Percentiles rank a stretch among this genome's conserved stretches.
These are phyloP conservation scores for Alternaria sp. DNA, from an alignment of 2,329 filamentous ascomycete species.

Conservation along the genomic window DNA sequence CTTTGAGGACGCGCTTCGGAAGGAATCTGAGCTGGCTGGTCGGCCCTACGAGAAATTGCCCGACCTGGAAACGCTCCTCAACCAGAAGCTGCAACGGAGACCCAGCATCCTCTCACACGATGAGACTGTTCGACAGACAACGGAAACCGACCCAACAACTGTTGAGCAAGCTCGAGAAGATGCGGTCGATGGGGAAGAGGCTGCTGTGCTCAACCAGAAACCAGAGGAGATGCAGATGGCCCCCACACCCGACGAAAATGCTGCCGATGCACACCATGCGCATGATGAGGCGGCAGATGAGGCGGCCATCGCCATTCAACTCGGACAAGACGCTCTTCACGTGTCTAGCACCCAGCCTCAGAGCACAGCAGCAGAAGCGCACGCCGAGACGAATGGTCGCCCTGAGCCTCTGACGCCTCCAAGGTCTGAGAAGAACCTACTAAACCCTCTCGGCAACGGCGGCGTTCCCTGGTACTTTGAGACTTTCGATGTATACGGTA, in stretches of 20 bases:
- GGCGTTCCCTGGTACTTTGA: constrained; percentile 90
- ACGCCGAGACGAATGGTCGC: constrained; percentile 27
- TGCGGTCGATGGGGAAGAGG: constrained; percentile 22
- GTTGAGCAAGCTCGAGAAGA: constrained; percentile 24
- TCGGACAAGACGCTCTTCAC: constrained; percentile 42
- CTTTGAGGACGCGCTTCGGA: constrained; percentile 76
- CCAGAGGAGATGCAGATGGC: constrained; percentile 40
- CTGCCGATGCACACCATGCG: constrained; percentile 38
- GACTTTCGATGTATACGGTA: constrained; percentile 79
- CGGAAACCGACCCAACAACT: constrained; percentile 27
- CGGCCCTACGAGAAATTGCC: constrained; percentile 75
- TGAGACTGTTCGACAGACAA: constrained; percentile 34
- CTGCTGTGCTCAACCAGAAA: constrained; percentile 28
- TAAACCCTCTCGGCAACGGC: constrained; percentile 62
- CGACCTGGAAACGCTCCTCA: constrained; percentile 77
- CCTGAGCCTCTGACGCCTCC: constrained; percentile 70
- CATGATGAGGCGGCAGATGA: constrained; percentile 50
- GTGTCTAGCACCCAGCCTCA: constrained; percentile 25
- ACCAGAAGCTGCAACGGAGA: constrained; percentile 67
- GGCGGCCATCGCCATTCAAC: constrained; percentile 48
- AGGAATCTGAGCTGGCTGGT: constrained; percentile 81
- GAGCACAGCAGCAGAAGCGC: constrained; percentile 34
- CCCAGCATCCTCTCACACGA: constrained; percentile 49
- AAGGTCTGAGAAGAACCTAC: constrained; percentile 61
- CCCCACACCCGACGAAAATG: constrained; percentile 49